A percentile compares a stretch with the other conserved stretches of the same genome.
Conservation (phyloP, 2,329 filamentous ascomycete genomes). For the Fusarium tuaranense region DNA sequence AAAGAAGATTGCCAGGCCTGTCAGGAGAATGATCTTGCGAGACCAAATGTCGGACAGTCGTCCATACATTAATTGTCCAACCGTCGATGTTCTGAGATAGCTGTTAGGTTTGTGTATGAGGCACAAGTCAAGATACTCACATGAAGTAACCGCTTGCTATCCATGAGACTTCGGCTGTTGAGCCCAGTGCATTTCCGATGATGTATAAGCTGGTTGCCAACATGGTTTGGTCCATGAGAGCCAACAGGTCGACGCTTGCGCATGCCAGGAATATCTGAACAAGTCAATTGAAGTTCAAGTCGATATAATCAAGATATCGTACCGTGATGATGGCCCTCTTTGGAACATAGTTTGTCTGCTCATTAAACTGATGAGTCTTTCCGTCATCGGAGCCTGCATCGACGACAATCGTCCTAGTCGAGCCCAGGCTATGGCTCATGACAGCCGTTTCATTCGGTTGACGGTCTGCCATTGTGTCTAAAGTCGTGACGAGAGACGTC, state of each 20-base stretch:
- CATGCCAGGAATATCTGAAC: slow-evolving; percentile 67
- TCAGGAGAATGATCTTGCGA: slow-evolving; percentile 54
- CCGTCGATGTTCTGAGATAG: slow-evolving; percentile 54
- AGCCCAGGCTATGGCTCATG: slow-evolving; percentile 17
- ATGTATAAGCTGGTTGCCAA: slow-evolving; percentile 66
- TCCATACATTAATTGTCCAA: slow-evolving; percentile 60
- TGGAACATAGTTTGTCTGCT: slow-evolving; percentile 68
- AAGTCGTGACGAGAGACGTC: neutral
- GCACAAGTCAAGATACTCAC: slow-evolving; percentile 46
- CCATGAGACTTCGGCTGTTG: slow-evolving; percentile 64
- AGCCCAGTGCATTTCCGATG: slow-evolving; percentile 62
- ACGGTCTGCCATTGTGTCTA: neutral
- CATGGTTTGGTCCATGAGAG: slow-evolving; percentile 69
- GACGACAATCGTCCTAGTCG: slow-evolving; percentile 5
- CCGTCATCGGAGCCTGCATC: slow-evolving; percentile 29
- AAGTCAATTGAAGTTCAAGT: slow-evolving; percentile 13
- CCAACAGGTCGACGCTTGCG: slow-evolving; percentile 65
- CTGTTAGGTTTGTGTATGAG: neutral
- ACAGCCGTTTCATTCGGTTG: neutral
- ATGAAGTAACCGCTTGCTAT: slow-evolving; percentile 68
- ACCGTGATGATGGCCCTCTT: slow-evolving; percentile 64
- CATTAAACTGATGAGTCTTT: slow-evolving; percentile 57
- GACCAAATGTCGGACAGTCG: slow-evolving; percentile 61
- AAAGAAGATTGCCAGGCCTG: slow-evolving; percentile 56
- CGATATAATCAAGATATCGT: neutral